Conservation (phyloP, 768 basidiomycete genomes). For the Cyathus striatus region DNA sequence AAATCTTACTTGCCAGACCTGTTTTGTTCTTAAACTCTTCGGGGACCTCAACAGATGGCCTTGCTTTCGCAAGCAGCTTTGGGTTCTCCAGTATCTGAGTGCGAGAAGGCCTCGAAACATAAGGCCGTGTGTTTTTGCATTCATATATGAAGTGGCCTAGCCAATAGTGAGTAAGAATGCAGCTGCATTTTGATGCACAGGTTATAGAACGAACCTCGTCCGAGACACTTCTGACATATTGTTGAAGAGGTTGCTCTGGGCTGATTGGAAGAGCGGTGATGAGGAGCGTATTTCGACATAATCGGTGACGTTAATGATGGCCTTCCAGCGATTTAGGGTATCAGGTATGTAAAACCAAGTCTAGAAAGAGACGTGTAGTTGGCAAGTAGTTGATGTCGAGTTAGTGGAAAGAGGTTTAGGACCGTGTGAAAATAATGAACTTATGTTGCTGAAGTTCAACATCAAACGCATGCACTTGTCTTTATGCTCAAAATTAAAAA, state of each 20-base stretch:
- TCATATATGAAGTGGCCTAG: constrained; percentile 88
- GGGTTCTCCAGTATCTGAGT: constrained; percentile 85
- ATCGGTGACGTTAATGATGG: background rate
- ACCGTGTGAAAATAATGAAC: too few species aligned
- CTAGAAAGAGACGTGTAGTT: too few species aligned
- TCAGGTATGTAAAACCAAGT: too few species aligned
- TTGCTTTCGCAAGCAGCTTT: constrained; percentile 58
- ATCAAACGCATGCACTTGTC: too few species aligned
- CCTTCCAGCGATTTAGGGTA: too few species aligned
- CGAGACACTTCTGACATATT: constrained; percentile 79
- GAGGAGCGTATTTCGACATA: constrained; percentile 84
- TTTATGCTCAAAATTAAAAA: too few species aligned
- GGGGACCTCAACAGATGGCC: constrained; percentile 79
- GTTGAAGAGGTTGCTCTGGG: constrained; percentile 64
- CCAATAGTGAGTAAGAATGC: background rate
- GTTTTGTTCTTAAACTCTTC: constrained; percentile 88
- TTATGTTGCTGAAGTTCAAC: too few species aligned
- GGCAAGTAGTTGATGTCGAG: too few species aligned
- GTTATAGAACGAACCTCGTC: constrained; percentile 40
- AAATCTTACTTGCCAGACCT: constrained; percentile 81
- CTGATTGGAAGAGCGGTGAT: constrained; percentile 53
- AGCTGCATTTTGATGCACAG: background rate
- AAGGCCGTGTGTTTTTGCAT: constrained; percentile 79
- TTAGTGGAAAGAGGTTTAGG: too few species aligned
- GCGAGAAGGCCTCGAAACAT: constrained; percentile 84